Conservation (phyloP, 768 basidiomycete species). For the Daedalea quercina region DNA sequence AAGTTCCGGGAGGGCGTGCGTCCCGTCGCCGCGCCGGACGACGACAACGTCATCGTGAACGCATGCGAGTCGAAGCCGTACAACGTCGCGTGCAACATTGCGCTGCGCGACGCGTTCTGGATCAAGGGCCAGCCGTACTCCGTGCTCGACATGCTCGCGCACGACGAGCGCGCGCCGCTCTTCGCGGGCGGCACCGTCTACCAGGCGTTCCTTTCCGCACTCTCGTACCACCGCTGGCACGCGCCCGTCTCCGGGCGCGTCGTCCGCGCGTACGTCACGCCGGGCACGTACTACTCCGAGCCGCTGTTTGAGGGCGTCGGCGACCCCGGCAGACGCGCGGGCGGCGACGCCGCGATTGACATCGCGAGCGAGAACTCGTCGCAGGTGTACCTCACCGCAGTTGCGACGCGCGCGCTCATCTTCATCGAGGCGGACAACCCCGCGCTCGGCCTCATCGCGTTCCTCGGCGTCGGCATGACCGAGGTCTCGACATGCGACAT, state of each 20-base stretch:
- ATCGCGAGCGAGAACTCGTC: constrained; percentile 16
- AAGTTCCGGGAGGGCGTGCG: constrained; percentile 18
- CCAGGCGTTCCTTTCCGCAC: constrained; percentile 51
- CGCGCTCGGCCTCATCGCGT: constrained; percentile 48
- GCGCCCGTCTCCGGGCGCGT: constrained; percentile 45
- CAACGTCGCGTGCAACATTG: constrained; percentile 32
- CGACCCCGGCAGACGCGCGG: constrained; percentile 17
- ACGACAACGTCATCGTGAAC: constrained; percentile 33
- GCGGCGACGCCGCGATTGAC: background rate
- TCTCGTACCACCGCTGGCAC: constrained; percentile 61
- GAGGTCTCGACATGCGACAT: constrained; percentile 58
- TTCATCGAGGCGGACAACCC: constrained; percentile 49
- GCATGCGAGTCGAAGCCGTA: constrained; percentile 50
- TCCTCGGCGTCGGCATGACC: constrained; percentile 53
- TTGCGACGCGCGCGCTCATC: constrained; percentile 45
- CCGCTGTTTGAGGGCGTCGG: constrained; percentile 21
- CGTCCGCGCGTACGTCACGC: constrained; percentile 34
- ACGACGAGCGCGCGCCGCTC: constrained; percentile 30
- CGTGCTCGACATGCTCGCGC: constrained; percentile 44
- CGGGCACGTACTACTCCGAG: constrained; percentile 45
- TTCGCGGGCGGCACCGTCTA: constrained; percentile 47
- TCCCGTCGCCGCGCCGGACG: constrained; percentile 1
- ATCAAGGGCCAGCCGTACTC: constrained; percentile 59
- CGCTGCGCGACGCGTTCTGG: constrained; percentile 46
- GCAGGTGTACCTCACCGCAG: constrained; percentile 35